A percentile compares a stretch with the other conserved stretches of the same genome.
Evolutionary conservation across 306 rosid genomes (phyloP).

Genomic region (Casuarina glauca): DNA sequence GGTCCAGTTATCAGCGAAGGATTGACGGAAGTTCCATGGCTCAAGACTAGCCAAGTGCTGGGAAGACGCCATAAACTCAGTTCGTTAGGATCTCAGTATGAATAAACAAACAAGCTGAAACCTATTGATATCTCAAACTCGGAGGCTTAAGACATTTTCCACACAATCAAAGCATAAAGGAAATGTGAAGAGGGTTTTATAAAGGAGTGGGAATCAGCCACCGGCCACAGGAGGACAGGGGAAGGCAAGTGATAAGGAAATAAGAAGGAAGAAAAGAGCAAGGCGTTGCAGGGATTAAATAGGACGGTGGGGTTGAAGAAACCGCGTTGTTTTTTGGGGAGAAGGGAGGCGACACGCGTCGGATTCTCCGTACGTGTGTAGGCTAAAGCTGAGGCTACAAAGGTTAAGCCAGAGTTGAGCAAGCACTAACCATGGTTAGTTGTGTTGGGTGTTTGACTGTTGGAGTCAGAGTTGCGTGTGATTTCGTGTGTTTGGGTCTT

Average conservation of each 20-base stretch:
- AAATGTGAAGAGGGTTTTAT: background rate
- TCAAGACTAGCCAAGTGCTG: conserved; percentile 54
- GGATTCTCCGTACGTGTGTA: conserved; percentile 35
- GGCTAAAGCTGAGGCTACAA: conserved; percentile 7
- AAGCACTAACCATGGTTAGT: background rate
- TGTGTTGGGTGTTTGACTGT: background rate
- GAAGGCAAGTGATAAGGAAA: background rate
- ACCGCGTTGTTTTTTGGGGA: conserved; percentile 59
- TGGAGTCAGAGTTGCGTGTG: background rate
- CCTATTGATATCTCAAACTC: background rate
- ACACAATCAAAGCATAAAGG: background rate
- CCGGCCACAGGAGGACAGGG: background rate
- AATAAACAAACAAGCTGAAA: too few relatives aligned
- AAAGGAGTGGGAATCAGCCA: too few relatives aligned
- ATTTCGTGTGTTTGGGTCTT: background rate
- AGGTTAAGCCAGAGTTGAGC: too few relatives aligned
- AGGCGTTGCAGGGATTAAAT: conserved; percentile 32
- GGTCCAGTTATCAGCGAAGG: conserved; percentile 52
- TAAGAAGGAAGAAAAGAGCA: background rate
- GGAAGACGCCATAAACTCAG: conserved; percentile 50
- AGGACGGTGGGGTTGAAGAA: conserved; percentile 58
- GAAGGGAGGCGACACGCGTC: conserved; percentile 66
- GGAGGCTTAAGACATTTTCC: background rate
- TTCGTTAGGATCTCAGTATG: too few relatives aligned
- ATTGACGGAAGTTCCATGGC: conserved; percentile 43